Conservation (phyloP, 2,329 filamentous ascomycete species). For the Epichloe coenophiala region DNA sequence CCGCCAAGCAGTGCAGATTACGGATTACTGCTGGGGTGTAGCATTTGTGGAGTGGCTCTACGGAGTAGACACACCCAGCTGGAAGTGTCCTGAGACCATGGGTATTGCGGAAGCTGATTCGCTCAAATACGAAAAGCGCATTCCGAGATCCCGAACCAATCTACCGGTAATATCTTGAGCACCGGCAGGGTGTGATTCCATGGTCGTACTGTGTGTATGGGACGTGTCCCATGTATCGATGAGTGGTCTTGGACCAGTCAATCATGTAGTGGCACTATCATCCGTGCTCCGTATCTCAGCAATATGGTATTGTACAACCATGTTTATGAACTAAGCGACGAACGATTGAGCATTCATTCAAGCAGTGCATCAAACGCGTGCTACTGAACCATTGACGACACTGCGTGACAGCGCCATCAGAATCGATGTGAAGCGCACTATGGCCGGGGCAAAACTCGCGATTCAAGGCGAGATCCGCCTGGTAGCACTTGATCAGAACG, state of each 20-base stretch:
- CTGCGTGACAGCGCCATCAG: too few relatives aligned
- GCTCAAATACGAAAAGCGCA: slow-evolving; percentile 3
- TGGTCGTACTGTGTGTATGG: background rate
- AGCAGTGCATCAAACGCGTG: background rate
- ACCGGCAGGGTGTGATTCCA: background rate
- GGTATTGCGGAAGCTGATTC: slow-evolving; percentile 3
- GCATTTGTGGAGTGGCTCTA: background rate
- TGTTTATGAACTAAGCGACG: background rate
- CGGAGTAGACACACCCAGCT: background rate
- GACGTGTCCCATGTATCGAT: background rate
- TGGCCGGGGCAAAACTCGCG: too few relatives aligned
- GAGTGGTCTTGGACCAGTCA: background rate
- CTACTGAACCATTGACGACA: too few relatives aligned
- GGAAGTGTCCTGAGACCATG: background rate
- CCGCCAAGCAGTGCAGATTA: background rate
- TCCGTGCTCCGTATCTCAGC: background rate
- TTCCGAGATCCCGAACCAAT: slow-evolving; percentile 7
- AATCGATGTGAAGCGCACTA: too few relatives aligned
- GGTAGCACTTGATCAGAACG: too few relatives aligned
- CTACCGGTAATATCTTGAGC: slow-evolving; percentile 5
- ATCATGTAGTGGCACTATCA: background rate
- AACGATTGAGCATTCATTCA: background rate
- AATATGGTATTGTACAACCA: too few relatives aligned
- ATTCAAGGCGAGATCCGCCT: too few relatives aligned
- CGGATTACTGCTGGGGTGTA: background rate